Conservation (phyloP, 371 early-diverging fungal genomes). For the Chytridiales sp. region DNA sequence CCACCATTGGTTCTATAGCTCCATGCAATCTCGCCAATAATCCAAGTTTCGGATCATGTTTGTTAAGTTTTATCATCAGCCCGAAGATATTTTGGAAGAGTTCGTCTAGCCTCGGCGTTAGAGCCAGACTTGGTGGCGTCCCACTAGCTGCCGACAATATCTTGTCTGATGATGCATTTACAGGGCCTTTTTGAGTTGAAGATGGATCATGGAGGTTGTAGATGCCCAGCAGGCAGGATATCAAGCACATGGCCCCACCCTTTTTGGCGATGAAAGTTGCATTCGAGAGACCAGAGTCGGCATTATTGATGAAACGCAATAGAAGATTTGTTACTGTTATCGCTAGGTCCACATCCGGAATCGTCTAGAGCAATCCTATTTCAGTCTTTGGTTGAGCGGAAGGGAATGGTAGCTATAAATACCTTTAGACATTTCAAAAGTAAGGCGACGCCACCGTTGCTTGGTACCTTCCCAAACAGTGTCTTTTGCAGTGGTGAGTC, state of each 20-base stretch:
- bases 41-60: slow-evolving; percentile 41
- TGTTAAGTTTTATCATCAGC: slow-evolving; percentile 33
- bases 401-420: neutral
- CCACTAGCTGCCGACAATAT: slow-evolving; percentile 5
- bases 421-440: slow-evolving; percentile 41
- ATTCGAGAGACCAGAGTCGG: slow-evolving; percentile 25
- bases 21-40: slow-evolving; percentile 41
- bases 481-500: slow-evolving; percentile 40
- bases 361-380: neutral
- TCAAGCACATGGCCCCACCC: slow-evolving; percentile 23
- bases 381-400: neutral
- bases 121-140: neutral
- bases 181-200: neutral
- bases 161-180: neutral
- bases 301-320: slow-evolving; percentile 25
- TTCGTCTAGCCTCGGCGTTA: slow-evolving; percentile 23
- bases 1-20: slow-evolving; percentile 30
- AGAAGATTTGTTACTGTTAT: slow-evolving; percentile 38
- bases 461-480: slow-evolving; percentile 35
- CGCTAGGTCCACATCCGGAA: slow-evolving; percentile 37
- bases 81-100: slow-evolving; percentile 28
- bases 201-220: slow-evolving; percentile 2
- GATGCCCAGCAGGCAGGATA: slow-evolving; percentile 24
- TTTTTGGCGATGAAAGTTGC: slow-evolving; percentile 29
- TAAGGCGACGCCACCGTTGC: slow-evolving; percentile 30